Evolutionary conservation across 495 filamentous ascomycete species (phyloP), one percentile per base, ranked within the genome.

Genomic region (Parathielavia appendiculata): DNA sequence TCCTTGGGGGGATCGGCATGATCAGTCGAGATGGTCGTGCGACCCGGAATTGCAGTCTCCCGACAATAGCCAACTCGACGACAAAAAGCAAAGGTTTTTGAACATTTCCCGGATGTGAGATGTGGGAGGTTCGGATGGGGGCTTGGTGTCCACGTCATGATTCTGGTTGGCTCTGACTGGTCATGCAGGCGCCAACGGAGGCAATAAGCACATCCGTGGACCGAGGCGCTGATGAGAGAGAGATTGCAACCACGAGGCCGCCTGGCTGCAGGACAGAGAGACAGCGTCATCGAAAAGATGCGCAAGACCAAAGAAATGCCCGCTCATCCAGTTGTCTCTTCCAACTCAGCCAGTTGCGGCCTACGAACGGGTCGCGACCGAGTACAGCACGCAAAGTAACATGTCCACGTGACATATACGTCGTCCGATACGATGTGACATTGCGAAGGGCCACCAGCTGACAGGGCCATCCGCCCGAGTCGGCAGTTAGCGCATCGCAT

Each of bases 101-200:
- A 39, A 51, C 47, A 48, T 41, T 58, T 46, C 39, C 34, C 35
- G 16, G 47, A 19, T 22, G 48, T 17, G 32, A 38, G 30, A 51
- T 11, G 47, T 13, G 13, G 4, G 47, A 12, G 47, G 12, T 14
- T 10, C 16, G 32, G 47, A n/a, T 11, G 30, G 16, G 47, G 30
- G 30, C 30, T 30, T 26, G 19, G n/a, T 22, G 47, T 46, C 45
- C 55, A 59, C 30, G 46, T 57, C 61, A 63, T 58, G 54, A 53
- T 57, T 61, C 58, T 62, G 66, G 66, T 67, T 55, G 41, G 47
- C 47, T 38, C 40, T 63, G 59, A 69, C 51, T 59, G 66, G 59
- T 52, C 59, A 60, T 45, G 44, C 49, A 65, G 58, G 56, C 63
- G 66, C 66, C 63, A 50, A 50, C 13, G 45, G 41, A n/a, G 32